Percentiles rank a stretch among this genome's conserved stretches.
Conservation (phyloP, 2,329 filamentous ascomycete species). For the Chaetomium sp. region DNA sequence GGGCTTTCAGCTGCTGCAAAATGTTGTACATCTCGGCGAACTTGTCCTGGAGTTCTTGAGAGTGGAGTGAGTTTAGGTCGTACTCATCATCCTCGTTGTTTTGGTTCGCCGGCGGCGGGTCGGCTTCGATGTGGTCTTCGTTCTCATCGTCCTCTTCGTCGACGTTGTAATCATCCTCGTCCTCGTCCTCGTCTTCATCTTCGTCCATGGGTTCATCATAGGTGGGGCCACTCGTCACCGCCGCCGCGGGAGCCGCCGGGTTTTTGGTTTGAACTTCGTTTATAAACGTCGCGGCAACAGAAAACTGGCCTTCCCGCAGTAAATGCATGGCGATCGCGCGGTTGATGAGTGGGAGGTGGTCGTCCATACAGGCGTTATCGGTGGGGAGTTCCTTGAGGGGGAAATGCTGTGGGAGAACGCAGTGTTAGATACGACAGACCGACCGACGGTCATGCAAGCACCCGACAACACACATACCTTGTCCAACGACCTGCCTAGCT, state of each 20-base stretch:
- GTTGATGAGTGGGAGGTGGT: conserved; percentile 73
- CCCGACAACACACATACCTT: conserved; percentile 46
- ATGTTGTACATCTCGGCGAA: conserved; percentile 92
- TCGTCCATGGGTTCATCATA: conserved; percentile 23
- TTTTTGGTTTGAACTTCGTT: conserved; percentile 52
- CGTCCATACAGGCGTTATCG: conserved; percentile 72
- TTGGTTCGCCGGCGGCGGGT: conserved; percentile 24
- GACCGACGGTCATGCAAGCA: background rate
- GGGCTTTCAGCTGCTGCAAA: conserved; percentile 66
- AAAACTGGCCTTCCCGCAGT: conserved; percentile 87
- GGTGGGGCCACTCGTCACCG: background rate
- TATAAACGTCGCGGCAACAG: conserved; percentile 78
- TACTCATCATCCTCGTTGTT: conserved; percentile 29
- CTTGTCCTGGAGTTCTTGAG: conserved; percentile 64
- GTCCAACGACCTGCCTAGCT: conserved; percentile 79
- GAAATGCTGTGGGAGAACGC: conserved; percentile 24
- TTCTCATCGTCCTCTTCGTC: conserved; percentile 8
- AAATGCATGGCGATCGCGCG: conserved; percentile 95
- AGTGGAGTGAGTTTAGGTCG: conserved; percentile 53
- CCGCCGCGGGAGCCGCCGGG: conserved; percentile 14
- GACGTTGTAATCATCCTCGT: conserved; percentile 18
- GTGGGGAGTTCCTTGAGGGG: conserved; percentile 60
- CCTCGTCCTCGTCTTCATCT: conserved; percentile 23
- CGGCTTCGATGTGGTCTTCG: conserved; percentile 15
- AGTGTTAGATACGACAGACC: conserved; percentile 14